phyloP scores from a whole-genome alignment of 2,329 filamentous ascomycete genomes.

The Aspergillus phoenicis region DNA sequence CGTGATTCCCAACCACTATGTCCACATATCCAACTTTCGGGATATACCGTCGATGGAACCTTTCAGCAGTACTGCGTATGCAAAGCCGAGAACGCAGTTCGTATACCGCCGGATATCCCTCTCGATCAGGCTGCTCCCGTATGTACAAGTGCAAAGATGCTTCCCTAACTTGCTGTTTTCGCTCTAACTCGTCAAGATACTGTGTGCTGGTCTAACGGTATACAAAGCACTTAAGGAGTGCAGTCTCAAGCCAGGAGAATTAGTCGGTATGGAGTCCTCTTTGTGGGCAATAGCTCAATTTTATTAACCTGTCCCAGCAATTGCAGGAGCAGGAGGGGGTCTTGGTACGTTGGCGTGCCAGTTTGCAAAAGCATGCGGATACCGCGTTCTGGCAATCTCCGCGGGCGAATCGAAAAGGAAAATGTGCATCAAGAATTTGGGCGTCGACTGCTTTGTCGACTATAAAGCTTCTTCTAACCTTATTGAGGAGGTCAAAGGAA shows the following conservation, averaged over 20 bases:
- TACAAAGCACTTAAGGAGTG: conserved; percentile 93
- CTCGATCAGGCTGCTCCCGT: conserved; percentile 74
- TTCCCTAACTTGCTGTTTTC: no score
- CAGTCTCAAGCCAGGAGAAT: conserved; percentile 71
- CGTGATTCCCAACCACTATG: conserved; percentile 82
- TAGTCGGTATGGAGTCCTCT: conserved; percentile 81
- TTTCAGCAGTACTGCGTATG: conserved; percentile 93
- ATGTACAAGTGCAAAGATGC: background rate
- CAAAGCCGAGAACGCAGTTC: conserved; percentile 81
- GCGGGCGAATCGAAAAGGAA: background rate
- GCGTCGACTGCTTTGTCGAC: background rate
- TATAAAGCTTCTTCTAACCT: background rate
- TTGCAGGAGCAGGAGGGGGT: conserved; percentile 51
- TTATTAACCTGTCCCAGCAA: conserved; percentile 66
- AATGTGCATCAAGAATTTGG: background rate
- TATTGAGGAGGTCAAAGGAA: background rate
- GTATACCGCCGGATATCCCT: conserved; percentile 73
- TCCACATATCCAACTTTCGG: conserved; percentile 71
- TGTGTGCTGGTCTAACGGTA: conserved; percentile 84
- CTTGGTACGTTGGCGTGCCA: background rate
- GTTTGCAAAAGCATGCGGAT: background rate
- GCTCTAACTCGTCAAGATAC: conserved; percentile 46
- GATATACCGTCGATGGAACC: conserved; percentile 88
- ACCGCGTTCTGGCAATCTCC: background rate
- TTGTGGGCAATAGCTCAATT: conserved; percentile 71